phyloP scores from a whole-genome alignment of 257 asterid genomes.

The Lithospermum erythrorhizon region DNA sequence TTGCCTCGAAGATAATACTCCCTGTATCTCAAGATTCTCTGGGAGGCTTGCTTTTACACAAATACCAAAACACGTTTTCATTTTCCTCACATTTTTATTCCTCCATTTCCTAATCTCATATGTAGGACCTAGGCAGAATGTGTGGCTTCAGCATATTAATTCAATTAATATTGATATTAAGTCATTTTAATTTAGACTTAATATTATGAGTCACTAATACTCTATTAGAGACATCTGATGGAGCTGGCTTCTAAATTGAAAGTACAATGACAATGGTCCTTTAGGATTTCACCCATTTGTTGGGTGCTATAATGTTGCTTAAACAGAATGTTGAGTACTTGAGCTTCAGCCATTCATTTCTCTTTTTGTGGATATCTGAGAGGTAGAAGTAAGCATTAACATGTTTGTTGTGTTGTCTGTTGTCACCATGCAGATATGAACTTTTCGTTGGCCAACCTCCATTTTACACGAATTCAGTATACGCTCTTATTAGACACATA shows the following conservation, averaged over 20 bases:
- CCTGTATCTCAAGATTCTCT: too few relatives aligned
- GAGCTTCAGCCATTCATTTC: neutral
- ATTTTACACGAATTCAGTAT: slow-evolving; percentile 93
- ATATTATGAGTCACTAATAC: too few relatives aligned
- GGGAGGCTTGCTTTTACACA: too few relatives aligned
- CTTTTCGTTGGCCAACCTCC: slow-evolving; percentile 99
- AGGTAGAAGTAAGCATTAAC: neutral
- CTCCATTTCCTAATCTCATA: too few relatives aligned
- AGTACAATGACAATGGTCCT: too few relatives aligned
- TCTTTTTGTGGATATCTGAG: neutral
- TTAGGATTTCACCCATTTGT: too few relatives aligned
- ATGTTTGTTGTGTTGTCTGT: neutral
- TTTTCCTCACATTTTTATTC: too few relatives aligned
- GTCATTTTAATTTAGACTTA: neutral
- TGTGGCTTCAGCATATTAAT: neutral
- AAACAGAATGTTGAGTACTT: neutral
- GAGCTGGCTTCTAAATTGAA: too few relatives aligned
- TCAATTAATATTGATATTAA: neutral
- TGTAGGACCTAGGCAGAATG: neutral
- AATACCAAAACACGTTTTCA: too few relatives aligned
- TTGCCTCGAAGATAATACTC: too few relatives aligned
- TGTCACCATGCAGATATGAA: slow-evolving; percentile 57
- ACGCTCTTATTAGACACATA: slow-evolving; percentile 93
- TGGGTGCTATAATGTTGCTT: too few relatives aligned
- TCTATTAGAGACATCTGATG: too few relatives aligned